Percentiles rank a stretch among this genome's conserved stretches.
These are phyloP conservation scores for Apophysomyces trapeziformis DNA, from an alignment of 371 early-diverging fungal genomes.

Conservation along the genomic window DNA sequence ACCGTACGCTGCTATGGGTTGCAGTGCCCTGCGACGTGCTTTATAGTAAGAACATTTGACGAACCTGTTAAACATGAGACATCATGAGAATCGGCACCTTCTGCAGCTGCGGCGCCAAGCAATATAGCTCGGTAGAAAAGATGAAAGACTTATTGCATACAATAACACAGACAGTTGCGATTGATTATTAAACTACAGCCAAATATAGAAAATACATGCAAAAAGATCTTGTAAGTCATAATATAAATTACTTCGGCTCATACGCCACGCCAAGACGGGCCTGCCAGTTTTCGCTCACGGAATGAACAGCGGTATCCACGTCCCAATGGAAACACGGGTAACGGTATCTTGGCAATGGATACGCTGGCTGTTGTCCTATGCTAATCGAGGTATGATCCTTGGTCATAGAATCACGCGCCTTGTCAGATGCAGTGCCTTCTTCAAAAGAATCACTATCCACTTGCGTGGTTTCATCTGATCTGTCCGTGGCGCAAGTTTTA, in stretches of 20 bases:
- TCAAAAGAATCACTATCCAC: not conserved
- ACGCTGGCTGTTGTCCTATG: not conserved
- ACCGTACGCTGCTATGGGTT: too few relatives aligned
- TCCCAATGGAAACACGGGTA: conserved; percentile 34
- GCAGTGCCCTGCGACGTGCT: too few relatives aligned
- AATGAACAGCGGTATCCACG: conserved; percentile 26
- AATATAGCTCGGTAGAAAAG: too few relatives aligned
- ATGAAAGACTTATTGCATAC: too few relatives aligned
- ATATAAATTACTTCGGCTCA: not conserved
- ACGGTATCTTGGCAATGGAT: conserved; percentile 20
- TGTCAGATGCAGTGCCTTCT: not conserved
- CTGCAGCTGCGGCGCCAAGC: too few relatives aligned
- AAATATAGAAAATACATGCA: too few relatives aligned
- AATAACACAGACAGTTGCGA: too few relatives aligned
- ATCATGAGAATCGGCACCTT: too few relatives aligned
- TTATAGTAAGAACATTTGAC: too few relatives aligned
- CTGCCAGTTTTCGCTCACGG: not conserved
- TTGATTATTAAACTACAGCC: too few relatives aligned
- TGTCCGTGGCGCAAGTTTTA: not conserved
- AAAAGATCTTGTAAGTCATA: not conserved
- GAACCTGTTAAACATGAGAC: too few relatives aligned
- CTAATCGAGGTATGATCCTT: not conserved
- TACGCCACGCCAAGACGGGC: not conserved
- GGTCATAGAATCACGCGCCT: not conserved
- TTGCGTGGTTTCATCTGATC: not conserved